Percentiles rank a stretch among this genome's conserved stretches.
These are phyloP conservation scores for Bombardia bombarda DNA, from an alignment of 495 filamentous ascomycete genomes.

Conservation along the genomic window DNA sequence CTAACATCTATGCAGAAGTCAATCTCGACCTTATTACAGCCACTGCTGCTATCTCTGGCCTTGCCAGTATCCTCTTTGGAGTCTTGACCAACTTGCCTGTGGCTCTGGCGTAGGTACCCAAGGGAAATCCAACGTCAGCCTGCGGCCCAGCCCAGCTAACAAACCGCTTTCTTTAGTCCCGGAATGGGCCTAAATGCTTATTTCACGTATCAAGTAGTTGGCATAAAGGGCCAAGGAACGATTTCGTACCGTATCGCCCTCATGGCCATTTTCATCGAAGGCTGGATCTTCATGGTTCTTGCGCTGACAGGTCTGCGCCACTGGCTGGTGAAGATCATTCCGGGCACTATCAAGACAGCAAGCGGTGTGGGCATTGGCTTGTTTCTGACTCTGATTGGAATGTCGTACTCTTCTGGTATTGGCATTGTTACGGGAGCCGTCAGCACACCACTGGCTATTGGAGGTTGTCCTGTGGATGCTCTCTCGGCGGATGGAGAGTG, in stretches of 20 bases:
- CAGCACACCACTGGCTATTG: slow-evolving; percentile 59
- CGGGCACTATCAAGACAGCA: slow-evolving; percentile 70
- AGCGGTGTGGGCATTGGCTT: slow-evolving; percentile 75
- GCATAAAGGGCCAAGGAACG: slow-evolving; percentile 57
- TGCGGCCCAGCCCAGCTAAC: slow-evolving; percentile 10
- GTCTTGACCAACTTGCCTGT: slow-evolving; percentile 49
- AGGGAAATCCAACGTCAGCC: too few relatives aligned
- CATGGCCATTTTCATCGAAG: slow-evolving; percentile 79
- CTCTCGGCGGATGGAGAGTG: slow-evolving; percentile 32
- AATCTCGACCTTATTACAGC: slow-evolving; percentile 72
- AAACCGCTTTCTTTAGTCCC: slow-evolving; percentile 43
- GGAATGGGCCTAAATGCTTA: slow-evolving; percentile 80
- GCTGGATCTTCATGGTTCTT: slow-evolving; percentile 54
- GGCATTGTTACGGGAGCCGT: slow-evolving; percentile 56
- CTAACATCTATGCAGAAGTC: slow-evolving; percentile 35
- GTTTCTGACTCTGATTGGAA: slow-evolving; percentile 69
- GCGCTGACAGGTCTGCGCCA: slow-evolving; percentile 73
- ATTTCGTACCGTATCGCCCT: slow-evolving; percentile 64
- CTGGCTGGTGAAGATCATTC: slow-evolving; percentile 75
- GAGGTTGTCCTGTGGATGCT: slow-evolving; percentile 49
- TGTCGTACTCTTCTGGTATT: slow-evolving; percentile 70
- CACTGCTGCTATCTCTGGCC: slow-evolving; percentile 61
- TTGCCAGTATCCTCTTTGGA: slow-evolving; percentile 42
- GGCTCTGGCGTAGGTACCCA: slow-evolving; percentile 45
- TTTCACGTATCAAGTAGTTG: slow-evolving; percentile 81